Evolutionary conservation across 2,329 filamentous ascomycete genomes (phyloP), one percentile per base, ranked within the genome.

Genomic region (Colletotrichum acutatum): DNA sequence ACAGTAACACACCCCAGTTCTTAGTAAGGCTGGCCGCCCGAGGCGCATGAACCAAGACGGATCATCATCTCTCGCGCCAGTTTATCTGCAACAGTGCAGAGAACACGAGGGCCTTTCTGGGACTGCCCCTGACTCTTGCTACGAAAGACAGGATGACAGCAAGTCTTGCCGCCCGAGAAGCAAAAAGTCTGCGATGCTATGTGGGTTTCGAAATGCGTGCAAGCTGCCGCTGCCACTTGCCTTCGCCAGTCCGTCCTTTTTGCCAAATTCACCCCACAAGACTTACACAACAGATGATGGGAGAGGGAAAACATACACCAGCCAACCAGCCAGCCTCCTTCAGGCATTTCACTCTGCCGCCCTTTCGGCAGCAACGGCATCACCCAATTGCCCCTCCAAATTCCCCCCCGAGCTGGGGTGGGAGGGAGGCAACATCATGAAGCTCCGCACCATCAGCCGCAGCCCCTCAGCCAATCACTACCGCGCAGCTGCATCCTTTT

Each of bases 1-100:
- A 42, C 37, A 42, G 37, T 42, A 14, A 42, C 37, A 42, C 37
- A 42, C 37, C 37, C 37, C 37, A 42, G 37, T 42, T 59, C 59
- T 12, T 34, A 19, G 65, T 53, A 26, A 68, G 37, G 69, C 65
- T 68, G 42, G 49, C 26, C 9, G 30, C 37, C 54, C 28, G 42
- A 46, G n/a, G 46, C 70, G 70, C 66, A 72, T 72, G 70, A 72
- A 72, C 66, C 26, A 65, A 37, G 60, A 70, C 56, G 60, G 66
- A 70, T 61, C 60, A 61, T 72, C 56, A 66, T 70, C 46, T 70
- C 58, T 42, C 57, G 61, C 66, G 22, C 11, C 60, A 56, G 54
- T 72, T 46, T 70, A 72, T 72, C 37, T 70, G 70, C 70, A 66
- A 72, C 70, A 52, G 49, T 49, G 42, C 42, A 16, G 24, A 28